These are phyloP conservation scores for Microstegium vimineum DNA, from an alignment of 176 grass and related monocot species.

Conservation along the genomic window DNA sequence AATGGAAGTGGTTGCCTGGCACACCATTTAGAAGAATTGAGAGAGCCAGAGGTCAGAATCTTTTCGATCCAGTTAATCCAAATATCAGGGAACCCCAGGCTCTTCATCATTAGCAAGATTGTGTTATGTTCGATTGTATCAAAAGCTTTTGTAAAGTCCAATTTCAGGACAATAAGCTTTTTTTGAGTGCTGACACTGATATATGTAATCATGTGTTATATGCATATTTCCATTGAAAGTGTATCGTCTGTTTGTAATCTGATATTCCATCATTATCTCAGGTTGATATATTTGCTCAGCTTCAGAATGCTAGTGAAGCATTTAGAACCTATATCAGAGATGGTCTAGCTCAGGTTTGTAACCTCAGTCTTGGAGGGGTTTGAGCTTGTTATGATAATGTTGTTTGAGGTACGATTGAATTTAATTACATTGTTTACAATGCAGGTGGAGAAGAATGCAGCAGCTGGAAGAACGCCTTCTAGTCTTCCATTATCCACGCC, in stretches of 20 bases:
- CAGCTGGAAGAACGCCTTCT: constrained; percentile 78
- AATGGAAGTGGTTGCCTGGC: too few relatives aligned
- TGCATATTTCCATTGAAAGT: background rate
- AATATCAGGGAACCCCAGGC: too few relatives aligned
- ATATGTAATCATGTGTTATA: background rate
- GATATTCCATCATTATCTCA: constrained; percentile 29
- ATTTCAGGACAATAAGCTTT: too few relatives aligned
- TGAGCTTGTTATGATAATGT: background rate
- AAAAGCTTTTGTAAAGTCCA: too few relatives aligned
- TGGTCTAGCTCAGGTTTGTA: constrained; percentile 78
- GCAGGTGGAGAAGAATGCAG: constrained; percentile 96
- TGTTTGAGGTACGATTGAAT: background rate
- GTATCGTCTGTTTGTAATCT: background rate
- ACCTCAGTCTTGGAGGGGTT: background rate
- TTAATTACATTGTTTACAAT: constrained; percentile 21
- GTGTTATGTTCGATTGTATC: too few relatives aligned
- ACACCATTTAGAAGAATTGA: too few relatives aligned
- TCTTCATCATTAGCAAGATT: too few relatives aligned
- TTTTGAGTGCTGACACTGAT: too few relatives aligned
- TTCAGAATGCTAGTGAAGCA: constrained; percentile 98
- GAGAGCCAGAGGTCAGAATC: too few relatives aligned
- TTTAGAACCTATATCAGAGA: constrained; percentile 99
- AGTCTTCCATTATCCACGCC: constrained; percentile 88
- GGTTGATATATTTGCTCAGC: constrained; percentile 99
- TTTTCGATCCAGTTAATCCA: too few relatives aligned